These are phyloP conservation scores for Penicillium tannophilum DNA, from an alignment of 495 filamentous ascomycete genomes.

Conservation along the genomic window DNA sequence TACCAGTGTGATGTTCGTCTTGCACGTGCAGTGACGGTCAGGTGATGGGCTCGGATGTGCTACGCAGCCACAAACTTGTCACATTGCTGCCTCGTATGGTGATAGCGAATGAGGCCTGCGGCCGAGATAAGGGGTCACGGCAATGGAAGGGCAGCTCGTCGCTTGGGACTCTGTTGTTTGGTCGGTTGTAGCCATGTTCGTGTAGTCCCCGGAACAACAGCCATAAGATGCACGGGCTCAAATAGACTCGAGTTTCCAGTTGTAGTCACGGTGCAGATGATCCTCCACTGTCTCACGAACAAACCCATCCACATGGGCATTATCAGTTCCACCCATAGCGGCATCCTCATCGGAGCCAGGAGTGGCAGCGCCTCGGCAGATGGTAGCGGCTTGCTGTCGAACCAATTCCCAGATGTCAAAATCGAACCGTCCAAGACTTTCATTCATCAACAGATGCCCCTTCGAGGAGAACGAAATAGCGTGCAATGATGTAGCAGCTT, in stretches of 20 bases:
- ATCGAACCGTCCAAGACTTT: conserved; percentile 80
- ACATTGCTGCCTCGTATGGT: conserved; percentile 8
- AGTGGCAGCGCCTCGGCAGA: conserved; percentile 56
- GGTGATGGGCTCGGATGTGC: conserved; percentile 14
- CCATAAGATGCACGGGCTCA: conserved; percentile 26
- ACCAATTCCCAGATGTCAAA: conserved; percentile 76
- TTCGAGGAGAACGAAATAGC: conserved; percentile 76
- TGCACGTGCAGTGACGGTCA: conserved; percentile 20
- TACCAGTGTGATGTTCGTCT: background rate
- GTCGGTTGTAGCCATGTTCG: background rate
- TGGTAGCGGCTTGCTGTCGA: conserved; percentile 61
- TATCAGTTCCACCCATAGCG: conserved; percentile 34
- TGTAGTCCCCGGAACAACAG: background rate
- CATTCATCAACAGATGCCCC: conserved; percentile 71
- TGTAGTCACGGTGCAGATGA: conserved; percentile 39
- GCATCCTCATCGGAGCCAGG: conserved; percentile 50
- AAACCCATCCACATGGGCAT: conserved; percentile 56
- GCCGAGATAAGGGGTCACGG: conserved; percentile 1
- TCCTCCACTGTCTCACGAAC: conserved; percentile 65
- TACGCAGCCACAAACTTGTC: conserved; percentile 8
- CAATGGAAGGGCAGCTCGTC: background rate
- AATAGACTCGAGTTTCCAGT: conserved; percentile 42
- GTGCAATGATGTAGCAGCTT: conserved; percentile 67
- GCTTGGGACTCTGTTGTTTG: background rate
- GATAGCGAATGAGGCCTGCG: conserved; percentile 1